Base-by-base conservation (phyloP, 2,329 filamentous ascomycete genomes). In the Hypoxylon sp. region DNA sequence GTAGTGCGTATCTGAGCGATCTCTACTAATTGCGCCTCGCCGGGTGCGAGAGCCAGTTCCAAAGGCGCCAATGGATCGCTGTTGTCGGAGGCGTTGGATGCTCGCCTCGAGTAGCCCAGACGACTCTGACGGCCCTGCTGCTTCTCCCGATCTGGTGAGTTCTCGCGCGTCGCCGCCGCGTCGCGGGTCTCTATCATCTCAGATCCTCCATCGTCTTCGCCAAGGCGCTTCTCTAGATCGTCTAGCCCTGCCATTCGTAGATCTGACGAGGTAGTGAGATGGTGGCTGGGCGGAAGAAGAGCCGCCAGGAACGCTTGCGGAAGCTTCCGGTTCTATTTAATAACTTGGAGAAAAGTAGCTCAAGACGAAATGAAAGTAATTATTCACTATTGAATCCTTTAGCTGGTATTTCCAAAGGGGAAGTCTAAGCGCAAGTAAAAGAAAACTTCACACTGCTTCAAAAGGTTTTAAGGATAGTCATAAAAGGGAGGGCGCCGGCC, bases 1-100 rank as follows among this genome's bases (percentile, higher is more conserved):
- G 71, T 69, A 2, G 75, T 76, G 23, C 69, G 68, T 4, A 73
- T 71, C 53, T 72, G 72, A 21, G 72, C 65, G n/a, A 78, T 0
- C 82, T 67, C 86, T 23, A 66, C 58, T 27, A 64, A 62, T 11
- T 52, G 56, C 16, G 55, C 52, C 12, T 44, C 47, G 11, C 43
- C 52, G n/a, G 42, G 58, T 3, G 66, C 65, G 35, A 63, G 51
- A 6, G 59, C 59, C 9, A 64, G 41, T 16, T 67, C 66, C 17
- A 68, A 44, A 13, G 65, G 63, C 9, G 59, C 58, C 6, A 67
- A 25, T 4, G 51, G 60, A 23, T 66, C 58, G 5, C 45, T 62
- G 27, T 66, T 59, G 32, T 68, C 60, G 6, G 67, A 67, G 27
- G 48, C 57, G 15, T 58, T 72, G 2, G 56, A 58, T 8, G 37